Evolutionary conservation across 2,329 filamentous ascomycete genomes (phyloP), one percentile per base, ranked within the genome.

Genomic region (Beauveria varroae): DNA sequence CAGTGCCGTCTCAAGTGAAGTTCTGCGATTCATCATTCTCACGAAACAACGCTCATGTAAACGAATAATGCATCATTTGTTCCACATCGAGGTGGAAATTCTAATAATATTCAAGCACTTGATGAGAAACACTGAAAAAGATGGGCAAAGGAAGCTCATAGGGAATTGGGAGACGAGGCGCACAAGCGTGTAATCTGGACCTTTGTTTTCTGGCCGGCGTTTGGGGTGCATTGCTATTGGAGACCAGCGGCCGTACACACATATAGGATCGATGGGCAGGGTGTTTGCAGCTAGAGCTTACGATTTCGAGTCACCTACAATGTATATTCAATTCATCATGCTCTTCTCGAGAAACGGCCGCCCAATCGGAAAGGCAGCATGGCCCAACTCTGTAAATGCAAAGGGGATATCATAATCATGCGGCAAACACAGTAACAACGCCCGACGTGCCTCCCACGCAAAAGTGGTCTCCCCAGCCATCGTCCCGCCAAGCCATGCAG

Each of bases 401-500:
- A 8, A 28, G 16, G 63, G 18, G 68, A 57, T 57, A 47, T 57
- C 54, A 34, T 56, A 37, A 26, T 57, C 24, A 58, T 41, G 44
- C 60, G 34, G 83, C 83, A 72, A 84, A 88, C 12, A 87, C 84
- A 0, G 84, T 86, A n/a, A 86, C 85, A 18, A 84, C 76, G 5
- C 85, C 85, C 55, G 84, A 86, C 26, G 83, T 86, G n/a, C 84
- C 84, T 44, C 83, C 85, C 14, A 83, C 85, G 63, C 84, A 86
- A 69, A 85, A 87, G 70, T 87, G 84, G 63, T 86, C 81, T 6
- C 84, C 85, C 72, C 82, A 85, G 20, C 85, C 85, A 54, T 77
- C 75, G 34, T 86, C 82, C 61, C 81, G 81, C 85, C 85, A 88
- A 2, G 84, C 81, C 59, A 87, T 72, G 68, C 84, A 86, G 67